These are phyloP conservation scores for Pyrenophora seminiperda DNA, from an alignment of 2,329 filamentous ascomycete species.

Conservation along the genomic window DNA sequence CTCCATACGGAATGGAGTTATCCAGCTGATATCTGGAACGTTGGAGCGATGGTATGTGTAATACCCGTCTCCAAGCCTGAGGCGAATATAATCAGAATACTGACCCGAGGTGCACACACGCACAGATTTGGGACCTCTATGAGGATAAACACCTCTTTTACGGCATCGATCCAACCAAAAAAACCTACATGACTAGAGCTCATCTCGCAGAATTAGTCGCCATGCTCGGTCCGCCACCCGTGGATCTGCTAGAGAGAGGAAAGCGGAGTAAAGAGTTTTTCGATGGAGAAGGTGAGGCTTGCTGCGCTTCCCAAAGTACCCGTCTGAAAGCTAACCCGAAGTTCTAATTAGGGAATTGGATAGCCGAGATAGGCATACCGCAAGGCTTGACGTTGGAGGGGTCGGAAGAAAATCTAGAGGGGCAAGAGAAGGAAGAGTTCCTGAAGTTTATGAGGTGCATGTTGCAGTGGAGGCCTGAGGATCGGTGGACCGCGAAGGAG, in stretches of 20 bases:
- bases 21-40: constrained; percentile 47
- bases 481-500: constrained; percentile 27
- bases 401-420: constrained; percentile 25
- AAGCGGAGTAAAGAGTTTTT: constrained; percentile 22
- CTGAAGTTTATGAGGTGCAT: constrained; percentile 43
- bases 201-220: constrained; percentile 40
- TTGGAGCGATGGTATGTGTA: constrained; percentile 46
- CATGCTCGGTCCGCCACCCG: constrained; percentile 25
- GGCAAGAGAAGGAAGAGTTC: constrained; percentile 34
- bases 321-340: constrained; percentile 5
- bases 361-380: constrained; percentile 15
- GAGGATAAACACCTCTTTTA: constrained; percentile 43
- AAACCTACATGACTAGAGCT: constrained; percentile 27
- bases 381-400: constrained; percentile 13
- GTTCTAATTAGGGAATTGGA: constrained; percentile 25
- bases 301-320: constrained; percentile 3
- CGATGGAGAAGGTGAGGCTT: constrained; percentile 21
- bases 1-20: constrained; percentile 45
- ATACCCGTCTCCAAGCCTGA: constrained; percentile 5
- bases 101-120: constrained; percentile 24
- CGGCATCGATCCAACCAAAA: constrained; percentile 23
- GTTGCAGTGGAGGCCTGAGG: constrained; percentile 46
- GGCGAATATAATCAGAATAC: constrained; percentile 5
- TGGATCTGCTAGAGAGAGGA: constrained; percentile 19
- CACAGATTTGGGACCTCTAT: constrained; percentile 48